These are phyloP conservation scores for Xanthoconium stramineum DNA, from an alignment of 768 basidiomycete genomes.

Conservation along the genomic window DNA sequence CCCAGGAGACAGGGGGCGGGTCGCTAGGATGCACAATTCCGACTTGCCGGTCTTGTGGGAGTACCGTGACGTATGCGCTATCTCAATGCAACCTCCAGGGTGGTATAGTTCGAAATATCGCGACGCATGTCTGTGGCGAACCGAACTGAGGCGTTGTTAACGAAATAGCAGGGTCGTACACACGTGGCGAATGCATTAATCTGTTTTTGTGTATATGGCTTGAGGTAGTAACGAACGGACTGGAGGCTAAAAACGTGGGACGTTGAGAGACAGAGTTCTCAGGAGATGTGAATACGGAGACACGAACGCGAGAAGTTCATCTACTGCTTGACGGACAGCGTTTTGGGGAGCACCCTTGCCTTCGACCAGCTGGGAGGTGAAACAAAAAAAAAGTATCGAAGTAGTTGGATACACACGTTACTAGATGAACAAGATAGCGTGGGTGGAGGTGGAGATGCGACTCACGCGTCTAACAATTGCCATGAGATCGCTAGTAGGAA, in stretches of 20 bases:
- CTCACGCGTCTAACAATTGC: constrained; percentile 74
- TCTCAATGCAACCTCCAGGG: constrained; percentile 80
- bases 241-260: constrained; percentile 48
- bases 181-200: constrained; percentile 92
- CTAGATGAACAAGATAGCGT: constrained; percentile 29
- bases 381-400: constrained; percentile 21
- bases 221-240: constrained; percentile 75
- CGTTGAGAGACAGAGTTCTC: constrained; percentile 17
- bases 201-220: constrained; percentile 74
- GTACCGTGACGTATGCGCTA: constrained; percentile 85
- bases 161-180: constrained; percentile 37
- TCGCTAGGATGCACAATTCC: constrained; percentile 84
- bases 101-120: constrained; percentile 88
- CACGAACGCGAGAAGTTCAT: constrained; percentile 73
- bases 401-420: constrained; percentile 16
- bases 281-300: constrained; percentile 15
- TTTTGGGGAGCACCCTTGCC: constrained; percentile 53
- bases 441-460: constrained; percentile 23
- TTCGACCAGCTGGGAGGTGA: constrained; percentile 49
- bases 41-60: constrained; percentile 86
- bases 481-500: constrained; percentile 64
- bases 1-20: constrained; percentile 63
- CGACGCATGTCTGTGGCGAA: constrained; percentile 66
- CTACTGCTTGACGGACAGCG: constrained; percentile 68
- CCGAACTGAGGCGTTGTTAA: constrained; percentile 26